Evolutionary conservation across 2,329 filamentous ascomycete genomes (phyloP), one percentile per base, ranked within the genome.

Genomic region (Trichoderma harzianum): DNA sequence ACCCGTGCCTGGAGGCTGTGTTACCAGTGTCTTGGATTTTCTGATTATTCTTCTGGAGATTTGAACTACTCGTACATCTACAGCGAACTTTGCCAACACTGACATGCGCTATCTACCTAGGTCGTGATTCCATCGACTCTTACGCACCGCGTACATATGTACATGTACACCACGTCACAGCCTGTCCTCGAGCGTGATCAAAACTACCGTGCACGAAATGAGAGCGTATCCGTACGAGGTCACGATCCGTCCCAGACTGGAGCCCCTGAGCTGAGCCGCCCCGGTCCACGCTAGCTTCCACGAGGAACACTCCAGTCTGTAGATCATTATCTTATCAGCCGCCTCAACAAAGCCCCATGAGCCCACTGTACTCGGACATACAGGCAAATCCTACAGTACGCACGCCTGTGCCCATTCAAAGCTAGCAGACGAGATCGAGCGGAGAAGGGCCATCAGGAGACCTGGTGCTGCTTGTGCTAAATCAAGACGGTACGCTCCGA

Each of bases 301-400:
- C 66, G 66, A 62, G 16, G 65, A 43, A 68, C 30, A 60, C 34
- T 39, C 21, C 30, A 60, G 24, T 39, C 30, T 62, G 66, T 60
- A 69, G 66, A 69, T 69, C 66, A 69, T 62, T 69, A 69, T 69
- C 66, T 69, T 69, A 69, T 69, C 66, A 62, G 34, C 58, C 39
- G 55, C 28, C 39, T 30, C 30, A 47, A n/a, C n/a, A 53, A n/a
- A 7, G 30, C 14, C 21, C 39, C 14, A 66, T 53, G n/a, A 69
- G 57, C 57, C 66, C 66, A 69, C 66, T 36, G 21, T 51, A 51
- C 16, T 43, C 39, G 39, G 14, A 60, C 66, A 51, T 51, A 43
- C 55, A 30, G 16, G 28, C 18, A 30, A 60, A 32, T 32, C 57
- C 36, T 34, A 21, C 39, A n/a, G 18, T 10, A 43, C 55, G n/a